Percentiles rank a stretch among this genome's conserved stretches.
Evolutionary conservation across 495 filamentous ascomycete genomes (phyloP).

Genomic region (Friedmanniomyces endolithicus): DNA sequence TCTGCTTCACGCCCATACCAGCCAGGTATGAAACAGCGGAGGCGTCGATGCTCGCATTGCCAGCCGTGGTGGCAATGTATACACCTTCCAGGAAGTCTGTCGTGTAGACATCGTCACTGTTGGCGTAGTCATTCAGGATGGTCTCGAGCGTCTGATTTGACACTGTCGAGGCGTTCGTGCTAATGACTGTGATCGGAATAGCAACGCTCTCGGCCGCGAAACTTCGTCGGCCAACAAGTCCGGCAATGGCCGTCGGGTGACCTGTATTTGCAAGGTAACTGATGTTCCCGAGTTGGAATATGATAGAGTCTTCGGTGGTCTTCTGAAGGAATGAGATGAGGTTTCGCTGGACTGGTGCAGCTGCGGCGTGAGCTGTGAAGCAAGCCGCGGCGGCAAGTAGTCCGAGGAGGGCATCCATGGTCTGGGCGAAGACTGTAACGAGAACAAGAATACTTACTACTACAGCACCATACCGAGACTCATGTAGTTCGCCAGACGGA

Average conservation of each 20-base stretch:
- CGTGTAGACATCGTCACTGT: constrained; percentile 15
- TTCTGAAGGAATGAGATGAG: not conserved
- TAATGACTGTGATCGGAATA: constrained; percentile 20
- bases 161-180: constrained; percentile 9
- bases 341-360: not conserved
- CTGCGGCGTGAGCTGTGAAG: not conserved
- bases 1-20: not conserved
- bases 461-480: too few relatives aligned
- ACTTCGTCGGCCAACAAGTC: not conserved
- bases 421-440: not conserved
- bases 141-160: constrained; percentile 2
- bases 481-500: too few relatives aligned
- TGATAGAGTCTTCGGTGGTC: not conserved
- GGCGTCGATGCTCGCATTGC: constrained; percentile 15
- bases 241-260: constrained; percentile 18
- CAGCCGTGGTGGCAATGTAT: constrained; percentile 23
- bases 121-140: constrained; percentile 6
- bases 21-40: constrained; percentile 15
- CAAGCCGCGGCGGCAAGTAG: not conserved
- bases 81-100: constrained; percentile 27
- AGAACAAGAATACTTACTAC: too few relatives aligned
- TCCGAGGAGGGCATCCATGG: not conserved
- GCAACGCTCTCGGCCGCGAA: not conserved
- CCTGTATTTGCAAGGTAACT: constrained; percentile 22
- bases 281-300: constrained; percentile 22